Base-by-base conservation (phyloP, 164 flowering plant genomes). In the Berberis vulgaris region DNA sequence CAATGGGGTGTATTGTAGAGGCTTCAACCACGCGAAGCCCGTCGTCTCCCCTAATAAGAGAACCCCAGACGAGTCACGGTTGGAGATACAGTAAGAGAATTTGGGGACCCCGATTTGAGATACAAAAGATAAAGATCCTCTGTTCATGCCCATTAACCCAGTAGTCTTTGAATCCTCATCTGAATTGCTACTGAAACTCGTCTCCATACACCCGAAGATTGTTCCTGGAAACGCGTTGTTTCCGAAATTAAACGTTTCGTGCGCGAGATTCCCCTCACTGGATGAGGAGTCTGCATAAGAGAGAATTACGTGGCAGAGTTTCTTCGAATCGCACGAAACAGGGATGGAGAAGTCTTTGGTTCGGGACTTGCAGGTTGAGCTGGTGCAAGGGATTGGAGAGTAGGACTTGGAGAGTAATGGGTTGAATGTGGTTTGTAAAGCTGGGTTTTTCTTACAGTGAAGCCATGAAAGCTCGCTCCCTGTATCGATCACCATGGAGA, bases 381-480 rank as follows among this genome's bases (percentile, higher is more conserved):
- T 82, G 50, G 79, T 42, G 66, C 97, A 91, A 6, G 85, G 82
- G 56, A 81, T 41, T 1, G 82, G 71, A 0, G 79, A 49, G 69
- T 85, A 88, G 0, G 96, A 82, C 7, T 78, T 52, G 55, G 97
- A 91, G 39, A 8, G 60, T 10, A 46, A 10, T 0, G 90, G 94
- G 80, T 79, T 50, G 72, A 84, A 91, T 0, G 77, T n/a, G 47
- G 75, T 56, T 2, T 74, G 59, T 0, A 69, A 41, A 49, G 40
- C 59, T 8, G 74, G 76, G 52, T 72, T 38, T 64, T 79, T 80
- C 1, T 76, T 81, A 65, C 96, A 86, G 66, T 77, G 87, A 11
- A 91, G 78, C 89, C 90, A 91, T 0, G 94, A 81, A 59, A 91
- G 92, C 67, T 88, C 94, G 66, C 97, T 91, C 38, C 97, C 97